Evolutionary conservation across 306 rosid species (phyloP).

Genomic region (Prunus persica): Prunus_persica_NCBIv2 NC_034015.1:931001-931500

Average conservation of each 20-base stretch:
- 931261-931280: conserved; percentile 2
- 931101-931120: conserved; percentile 24
- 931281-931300: conserved; percentile 7
- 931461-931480: background rate
- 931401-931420: background rate
- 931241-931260: conserved; percentile 26
- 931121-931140: conserved; percentile 31
- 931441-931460: background rate
- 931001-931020: background rate
- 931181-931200: conserved; percentile 33
- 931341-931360: background rate
- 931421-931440: background rate
- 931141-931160: conserved; percentile 29
- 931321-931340: conserved; percentile 2
- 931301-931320: conserved; percentile 7
- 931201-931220: conserved; percentile 27
- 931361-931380: background rate
- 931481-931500: background rate
- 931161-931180: conserved; percentile 46
- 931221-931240: conserved; percentile 26
- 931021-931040: background rate
- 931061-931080: background rate
- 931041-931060: background rate
- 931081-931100: background rate
- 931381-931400: background rate